These are phyloP conservation scores for Malbranchea zuffiana DNA, from an alignment of 2,329 filamentous ascomycete species.

Conservation along the genomic window DNA sequence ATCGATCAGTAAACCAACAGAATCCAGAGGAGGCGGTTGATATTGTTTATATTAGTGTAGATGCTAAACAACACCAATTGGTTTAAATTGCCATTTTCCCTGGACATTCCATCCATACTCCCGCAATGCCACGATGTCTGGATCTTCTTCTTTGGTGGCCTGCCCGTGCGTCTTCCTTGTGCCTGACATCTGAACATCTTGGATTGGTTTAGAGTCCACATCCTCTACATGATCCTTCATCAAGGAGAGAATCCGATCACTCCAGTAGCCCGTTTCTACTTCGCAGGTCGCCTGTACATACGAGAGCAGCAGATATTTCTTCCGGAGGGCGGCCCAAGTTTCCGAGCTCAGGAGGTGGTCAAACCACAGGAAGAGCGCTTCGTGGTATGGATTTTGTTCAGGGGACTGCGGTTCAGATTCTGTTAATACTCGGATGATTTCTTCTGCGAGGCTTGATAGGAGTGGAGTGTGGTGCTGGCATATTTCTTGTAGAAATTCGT, in stretches of 20 bases:
- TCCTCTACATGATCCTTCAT: slow-evolving; percentile 1
- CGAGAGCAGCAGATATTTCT: slow-evolving; percentile 20
- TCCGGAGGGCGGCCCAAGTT: slow-evolving; percentile 26
- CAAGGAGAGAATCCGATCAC: slow-evolving; percentile 3
- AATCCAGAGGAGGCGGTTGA: too few relatives aligned
- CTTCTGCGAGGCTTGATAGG: slow-evolving; percentile 28
- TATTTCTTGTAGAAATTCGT: slow-evolving; percentile 29
- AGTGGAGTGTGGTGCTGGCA: slow-evolving; percentile 26
- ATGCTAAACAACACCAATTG: slow-evolving; percentile 27
- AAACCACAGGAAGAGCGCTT: slow-evolving; percentile 42
- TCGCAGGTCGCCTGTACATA: slow-evolving; percentile 28
- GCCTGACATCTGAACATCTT: neutral
- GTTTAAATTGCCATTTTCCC: slow-evolving; percentile 23
- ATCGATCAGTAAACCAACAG: too few relatives aligned
- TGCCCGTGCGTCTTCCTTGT: neutral
- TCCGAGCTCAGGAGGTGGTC: slow-evolving; percentile 36
- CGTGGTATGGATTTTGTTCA: slow-evolving; percentile 25
- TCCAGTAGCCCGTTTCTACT: slow-evolving; percentile 13
- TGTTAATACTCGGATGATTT: slow-evolving; percentile 29
- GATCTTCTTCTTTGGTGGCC: neutral
- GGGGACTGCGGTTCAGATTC: slow-evolving; percentile 15
- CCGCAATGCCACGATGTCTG: slow-evolving; percentile 8
- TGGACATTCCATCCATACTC: slow-evolving; percentile 14
- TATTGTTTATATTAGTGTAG: too few relatives aligned
- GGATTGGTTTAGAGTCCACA: neutral